These are phyloP conservation scores for Hippophae gyantsensis DNA, from an alignment of 306 rosid species.

Conservation along the genomic window DNA sequence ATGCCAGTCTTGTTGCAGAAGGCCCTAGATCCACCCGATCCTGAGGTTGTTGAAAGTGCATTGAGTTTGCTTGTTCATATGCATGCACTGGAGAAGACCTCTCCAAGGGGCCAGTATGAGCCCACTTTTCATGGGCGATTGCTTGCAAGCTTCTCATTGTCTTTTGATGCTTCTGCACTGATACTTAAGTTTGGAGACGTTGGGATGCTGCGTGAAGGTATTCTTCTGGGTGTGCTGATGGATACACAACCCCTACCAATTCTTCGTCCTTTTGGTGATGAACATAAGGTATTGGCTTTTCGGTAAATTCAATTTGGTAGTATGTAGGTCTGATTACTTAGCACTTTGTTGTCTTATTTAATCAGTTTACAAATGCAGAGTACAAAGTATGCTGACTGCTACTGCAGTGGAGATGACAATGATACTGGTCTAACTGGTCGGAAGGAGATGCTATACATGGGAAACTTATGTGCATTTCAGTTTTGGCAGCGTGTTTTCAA, in stretches of 20 bases:
- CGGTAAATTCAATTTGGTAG: slow-evolving; percentile 14
- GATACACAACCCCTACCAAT: slow-evolving; percentile 76
- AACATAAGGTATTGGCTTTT: slow-evolving; percentile 44
- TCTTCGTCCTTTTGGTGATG: slow-evolving; percentile 78
- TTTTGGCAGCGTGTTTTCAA: slow-evolving; percentile 83
- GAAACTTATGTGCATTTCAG: slow-evolving; percentile 63
- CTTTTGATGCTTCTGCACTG: slow-evolving; percentile 69
- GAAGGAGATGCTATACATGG: slow-evolving; percentile 54
- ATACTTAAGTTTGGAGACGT: slow-evolving; percentile 71
- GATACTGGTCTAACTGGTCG: slow-evolving; percentile 29
- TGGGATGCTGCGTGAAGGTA: slow-evolving; percentile 84
- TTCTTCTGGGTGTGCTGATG: slow-evolving; percentile 70
- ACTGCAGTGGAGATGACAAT: slow-evolving; percentile 34
- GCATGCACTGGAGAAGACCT: slow-evolving; percentile 44
- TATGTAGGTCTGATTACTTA: slow-evolving; percentile 17
- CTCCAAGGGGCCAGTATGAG: slow-evolving; percentile 62
- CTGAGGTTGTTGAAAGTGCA: slow-evolving; percentile 64
- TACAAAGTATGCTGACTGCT: slow-evolving; percentile 32
- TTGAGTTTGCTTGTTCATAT: slow-evolving; percentile 52
- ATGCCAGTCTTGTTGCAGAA: slow-evolving; percentile 67
- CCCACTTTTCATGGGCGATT: slow-evolving; percentile 77
- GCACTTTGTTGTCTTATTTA: slow-evolving; percentile 12
- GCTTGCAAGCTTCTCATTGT: slow-evolving; percentile 66
- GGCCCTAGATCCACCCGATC: slow-evolving; percentile 67
- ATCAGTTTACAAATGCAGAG: slow-evolving; percentile 29